phyloP scores from a whole-genome alignment of 1,284 basidiomycete species.

The Takashimella tepidaria region DNA sequence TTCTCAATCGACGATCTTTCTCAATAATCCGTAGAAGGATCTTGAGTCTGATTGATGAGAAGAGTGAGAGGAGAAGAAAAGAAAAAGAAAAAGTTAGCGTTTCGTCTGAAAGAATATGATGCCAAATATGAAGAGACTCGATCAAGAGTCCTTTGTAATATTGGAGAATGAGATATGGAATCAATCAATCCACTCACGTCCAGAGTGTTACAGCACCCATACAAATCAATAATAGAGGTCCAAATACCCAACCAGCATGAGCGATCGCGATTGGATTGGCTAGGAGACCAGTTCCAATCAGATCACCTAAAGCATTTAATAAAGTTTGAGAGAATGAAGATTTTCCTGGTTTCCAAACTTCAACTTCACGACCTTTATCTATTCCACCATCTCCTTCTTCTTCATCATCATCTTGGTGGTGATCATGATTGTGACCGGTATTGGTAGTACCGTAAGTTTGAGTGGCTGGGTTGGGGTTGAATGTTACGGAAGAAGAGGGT shows the following conservation, averaged over 20 bases:
- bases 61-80: no score
- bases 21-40: slow-evolving; percentile 42
- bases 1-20: slow-evolving; percentile 36
- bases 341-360: slow-evolving; percentile 52
- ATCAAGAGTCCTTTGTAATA: background rate
- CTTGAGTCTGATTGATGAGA: slow-evolving; percentile 32
- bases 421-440: background rate
- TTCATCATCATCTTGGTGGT: background rate
- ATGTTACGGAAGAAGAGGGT: background rate
- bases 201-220: slow-evolving; percentile 77
- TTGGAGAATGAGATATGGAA: background rate
- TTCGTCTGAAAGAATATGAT: no score
- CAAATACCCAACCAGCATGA: slow-evolving; percentile 77
- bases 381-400: slow-evolving; percentile 12
- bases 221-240: slow-evolving; percentile 63
- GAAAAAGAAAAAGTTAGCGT: no score
- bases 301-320: slow-evolving; percentile 77
- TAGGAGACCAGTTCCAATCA: slow-evolving; percentile 81
- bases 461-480: background rate
- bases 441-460: background rate
- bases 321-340: slow-evolving; percentile 73
- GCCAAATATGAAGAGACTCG: no score
- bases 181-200: slow-evolving; percentile 59
- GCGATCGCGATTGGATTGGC: slow-evolving; percentile 82
- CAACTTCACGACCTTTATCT: slow-evolving; percentile 28